These are phyloP conservation scores for Cucurbita moschata DNA, from an alignment of 306 rosid species.

Conservation along the genomic window DNA sequence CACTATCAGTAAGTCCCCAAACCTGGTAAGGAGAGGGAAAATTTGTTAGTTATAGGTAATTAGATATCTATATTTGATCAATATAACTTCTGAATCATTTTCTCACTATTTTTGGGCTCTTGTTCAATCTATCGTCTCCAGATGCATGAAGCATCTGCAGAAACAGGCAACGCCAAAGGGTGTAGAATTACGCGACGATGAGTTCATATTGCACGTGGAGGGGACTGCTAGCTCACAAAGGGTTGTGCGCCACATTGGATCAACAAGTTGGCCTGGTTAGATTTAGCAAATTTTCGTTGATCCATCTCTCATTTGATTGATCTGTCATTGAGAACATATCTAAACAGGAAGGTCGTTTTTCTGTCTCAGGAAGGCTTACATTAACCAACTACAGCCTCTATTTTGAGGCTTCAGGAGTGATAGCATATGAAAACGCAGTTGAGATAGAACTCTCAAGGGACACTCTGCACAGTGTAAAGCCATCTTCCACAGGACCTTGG, in stretches of 20 bases:
- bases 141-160: slow-evolving; percentile 49
- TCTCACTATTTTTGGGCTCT: background rate
- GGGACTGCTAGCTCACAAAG: slow-evolving; percentile 80
- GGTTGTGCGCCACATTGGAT: slow-evolving; percentile 85
- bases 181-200: slow-evolving; percentile 56
- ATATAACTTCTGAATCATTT: background rate
- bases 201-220: slow-evolving; percentile 73
- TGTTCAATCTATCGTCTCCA: background rate
- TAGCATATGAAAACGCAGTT: slow-evolving; percentile 62
- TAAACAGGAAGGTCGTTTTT: background rate
- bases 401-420: slow-evolving; percentile 76
- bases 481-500: slow-evolving; percentile 86
- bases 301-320: background rate
- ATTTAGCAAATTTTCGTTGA: background rate
- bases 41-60: background rate
- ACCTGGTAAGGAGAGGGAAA: background rate
- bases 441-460: slow-evolving; percentile 59
- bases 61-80: background rate
- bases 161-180: slow-evolving; percentile 62
- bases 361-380: slow-evolving; percentile 75
- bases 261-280: slow-evolving; percentile 82
- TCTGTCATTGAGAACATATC: background rate
- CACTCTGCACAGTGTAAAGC: slow-evolving; percentile 36
- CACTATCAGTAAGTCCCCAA: background rate
- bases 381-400: slow-evolving; percentile 75